Evolutionary conservation across 2,329 filamentous ascomycete species (phyloP), one percentile per base, ranked within the genome.

Genomic region (Beauveria australis): DNA sequence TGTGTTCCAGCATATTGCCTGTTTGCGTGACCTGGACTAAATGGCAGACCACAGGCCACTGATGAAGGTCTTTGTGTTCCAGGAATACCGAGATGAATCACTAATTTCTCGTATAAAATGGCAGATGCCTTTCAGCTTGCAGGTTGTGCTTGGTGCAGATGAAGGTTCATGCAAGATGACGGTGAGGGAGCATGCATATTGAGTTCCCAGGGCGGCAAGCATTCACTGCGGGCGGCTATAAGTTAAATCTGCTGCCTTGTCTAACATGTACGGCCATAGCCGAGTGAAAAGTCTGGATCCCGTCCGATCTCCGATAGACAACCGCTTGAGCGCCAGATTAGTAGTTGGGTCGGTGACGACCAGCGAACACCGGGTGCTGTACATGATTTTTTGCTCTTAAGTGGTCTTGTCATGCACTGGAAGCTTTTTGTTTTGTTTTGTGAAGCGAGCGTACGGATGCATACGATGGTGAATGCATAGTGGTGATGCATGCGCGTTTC

Each of bases 361-460:
- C 59, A 60, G 59, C 59, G 51, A 55, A 55, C 59, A 61, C 59
- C 59, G 44, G 59, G 43, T 61, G 59, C 26, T 61, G 59, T 55
- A 55, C 44, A 44, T 60, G 19, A 4, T 37, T 61, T 55, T 58
- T 46, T 43, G 6, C 37, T 16, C 28, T 22, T 14, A 2, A 12
- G 30, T 37, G 33, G 5, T 37, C 14, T 37, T 37, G 33, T 37
- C 12, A 37, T 6, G 33, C 33, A 37, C 14, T 37, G 4, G 12
- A 10, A 37, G 7, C 3, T 22, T 56, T 56, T 47, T 37, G 2
- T 10, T 43, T 33, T 55, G 18, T 54, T 28, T 53, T 43, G 37
- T 43, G 22, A 53, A 22, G 49, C 49, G 30, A 53, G 18, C 18
- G 12, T n/a, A 43, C 12, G 12, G 5, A 10, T 33, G 12, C 30